Evolutionary conservation across 2,329 filamentous ascomycete genomes (phyloP).

Genomic region (Elsinoe perseae): DNA sequence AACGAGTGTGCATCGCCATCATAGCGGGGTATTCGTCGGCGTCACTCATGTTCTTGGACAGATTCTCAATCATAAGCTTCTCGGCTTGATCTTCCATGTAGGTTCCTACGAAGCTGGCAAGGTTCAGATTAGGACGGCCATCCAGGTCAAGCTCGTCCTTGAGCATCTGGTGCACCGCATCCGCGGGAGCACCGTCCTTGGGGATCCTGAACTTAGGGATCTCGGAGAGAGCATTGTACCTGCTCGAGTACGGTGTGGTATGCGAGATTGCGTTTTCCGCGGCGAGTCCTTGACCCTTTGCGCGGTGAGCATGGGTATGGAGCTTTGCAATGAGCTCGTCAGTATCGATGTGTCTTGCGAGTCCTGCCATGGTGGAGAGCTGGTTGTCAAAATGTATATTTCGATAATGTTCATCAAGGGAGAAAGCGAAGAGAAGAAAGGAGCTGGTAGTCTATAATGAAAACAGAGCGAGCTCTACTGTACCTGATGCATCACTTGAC

Average conservation of each 20-base stretch:
- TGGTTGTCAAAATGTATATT: too few relatives aligned
- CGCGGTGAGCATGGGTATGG: constrained; percentile 36
- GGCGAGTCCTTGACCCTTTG: constrained; percentile 32
- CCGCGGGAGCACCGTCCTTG: constrained; percentile 49
- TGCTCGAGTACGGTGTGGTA: constrained; percentile 50
- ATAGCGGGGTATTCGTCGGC: constrained; percentile 51
- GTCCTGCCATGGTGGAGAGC: constrained; percentile 37
- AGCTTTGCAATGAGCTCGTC: constrained; percentile 50
- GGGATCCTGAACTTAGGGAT: constrained; percentile 56
- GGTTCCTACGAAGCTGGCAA: constrained; percentile 63
- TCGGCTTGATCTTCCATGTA: constrained; percentile 60
- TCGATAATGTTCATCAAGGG: too few relatives aligned
- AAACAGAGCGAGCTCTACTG: neutral
- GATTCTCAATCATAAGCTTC: constrained; percentile 58
- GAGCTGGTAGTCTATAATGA: too few relatives aligned
- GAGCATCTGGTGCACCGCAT: constrained; percentile 57
- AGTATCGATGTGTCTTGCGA: constrained; percentile 39
- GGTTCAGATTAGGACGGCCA: constrained; percentile 59
- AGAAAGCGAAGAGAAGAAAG: neutral
- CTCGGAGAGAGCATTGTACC: constrained; percentile 48
- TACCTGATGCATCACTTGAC: neutral
- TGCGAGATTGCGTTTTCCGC: constrained; percentile 41
- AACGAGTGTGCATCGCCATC: constrained; percentile 56
- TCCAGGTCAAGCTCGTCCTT: constrained; percentile 55
- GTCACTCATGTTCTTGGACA: constrained; percentile 66